Percentiles rank a stretch among this genome's conserved stretches.
Evolutionary conservation across 164 flowering plant genomes (phyloP).

Genomic region (Macadamia tetraphylla): DNA sequence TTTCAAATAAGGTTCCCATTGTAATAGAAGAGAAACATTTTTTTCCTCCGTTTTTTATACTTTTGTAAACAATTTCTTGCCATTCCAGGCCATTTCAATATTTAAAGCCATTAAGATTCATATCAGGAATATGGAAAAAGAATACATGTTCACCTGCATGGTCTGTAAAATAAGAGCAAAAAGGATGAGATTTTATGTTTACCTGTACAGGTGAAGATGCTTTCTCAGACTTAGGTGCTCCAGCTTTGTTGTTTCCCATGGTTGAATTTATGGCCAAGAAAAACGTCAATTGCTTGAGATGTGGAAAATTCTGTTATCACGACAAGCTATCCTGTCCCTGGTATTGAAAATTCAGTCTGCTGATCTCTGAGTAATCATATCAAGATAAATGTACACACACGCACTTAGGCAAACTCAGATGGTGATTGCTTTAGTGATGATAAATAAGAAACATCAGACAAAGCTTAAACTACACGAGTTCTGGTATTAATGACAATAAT

Average conservation of each 20-base stretch:
- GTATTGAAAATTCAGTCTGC: slow-evolving; percentile 7
- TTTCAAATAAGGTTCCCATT: no score
- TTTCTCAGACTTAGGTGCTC: slow-evolving; percentile 58
- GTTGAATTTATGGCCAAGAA: slow-evolving; percentile 8
- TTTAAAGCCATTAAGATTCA: no score
- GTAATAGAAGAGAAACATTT: no score
- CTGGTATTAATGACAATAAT: no score
- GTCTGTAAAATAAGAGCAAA: background rate
- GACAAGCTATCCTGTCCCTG: background rate
- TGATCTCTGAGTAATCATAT: slow-evolving; percentile 4
- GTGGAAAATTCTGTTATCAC: background rate
- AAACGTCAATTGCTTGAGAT: background rate
- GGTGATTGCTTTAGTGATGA: no score
- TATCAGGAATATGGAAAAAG: background rate
- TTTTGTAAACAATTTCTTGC: no score
- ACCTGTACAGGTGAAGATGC: slow-evolving; percentile 56
- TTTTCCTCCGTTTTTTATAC: no score
- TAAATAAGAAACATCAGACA: no score
- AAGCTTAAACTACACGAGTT: no score
- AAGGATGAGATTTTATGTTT: slow-evolving; percentile 11
- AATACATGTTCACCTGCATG: background rate
- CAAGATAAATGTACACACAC: background rate
- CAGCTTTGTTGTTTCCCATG: slow-evolving; percentile 76
- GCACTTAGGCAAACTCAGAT: no score
- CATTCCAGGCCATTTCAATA: no score